Evolutionary conservation across 2,329 filamentous ascomycete species (phyloP).

Genomic region (Eurotiales sp.): DNA sequence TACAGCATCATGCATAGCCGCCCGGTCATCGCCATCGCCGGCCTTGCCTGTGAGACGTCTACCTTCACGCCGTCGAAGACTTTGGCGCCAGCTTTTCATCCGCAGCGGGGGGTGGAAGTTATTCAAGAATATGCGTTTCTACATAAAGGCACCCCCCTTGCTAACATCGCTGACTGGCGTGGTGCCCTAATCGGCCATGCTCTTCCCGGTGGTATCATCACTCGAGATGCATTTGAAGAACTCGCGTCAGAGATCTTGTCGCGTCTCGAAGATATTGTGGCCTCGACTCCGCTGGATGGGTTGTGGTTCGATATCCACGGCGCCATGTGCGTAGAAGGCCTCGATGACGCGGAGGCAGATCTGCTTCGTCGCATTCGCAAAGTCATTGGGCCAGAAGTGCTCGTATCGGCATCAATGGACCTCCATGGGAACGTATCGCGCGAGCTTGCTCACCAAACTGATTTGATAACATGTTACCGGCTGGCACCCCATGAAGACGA

Average conservation of each 20-base stretch:
- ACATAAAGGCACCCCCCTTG: slow-evolving; percentile 38
- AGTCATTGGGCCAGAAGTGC: slow-evolving; percentile 44
- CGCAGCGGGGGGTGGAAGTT: slow-evolving; percentile 42
- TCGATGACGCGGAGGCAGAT: slow-evolving; percentile 49
- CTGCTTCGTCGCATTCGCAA: slow-evolving; percentile 45
- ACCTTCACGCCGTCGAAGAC: slow-evolving; percentile 52
- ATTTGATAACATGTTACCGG: slow-evolving; percentile 53
- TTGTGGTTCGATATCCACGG: slow-evolving; percentile 57
- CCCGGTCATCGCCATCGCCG: slow-evolving; percentile 51
- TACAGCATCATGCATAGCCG: slow-evolving; percentile 27
- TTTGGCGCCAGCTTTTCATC: slow-evolving; percentile 48
- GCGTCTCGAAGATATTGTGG: slow-evolving; percentile 37
- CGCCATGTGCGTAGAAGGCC: slow-evolving; percentile 52
- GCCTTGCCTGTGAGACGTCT: slow-evolving; percentile 53
- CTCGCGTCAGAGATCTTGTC: slow-evolving; percentile 41
- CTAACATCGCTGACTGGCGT: slow-evolving; percentile 45
- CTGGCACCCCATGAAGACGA: slow-evolving; percentile 52
- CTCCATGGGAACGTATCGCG: slow-evolving; percentile 54
- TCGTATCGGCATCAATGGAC: slow-evolving; percentile 55
- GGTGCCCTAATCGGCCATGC: slow-evolving; percentile 52
- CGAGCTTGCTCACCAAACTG: slow-evolving; percentile 47
- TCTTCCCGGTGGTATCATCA: slow-evolving; percentile 49
- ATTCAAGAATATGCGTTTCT: slow-evolving; percentile 47
- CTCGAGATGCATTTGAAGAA: slow-evolving; percentile 44
- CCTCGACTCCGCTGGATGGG: slow-evolving; percentile 40